These are phyloP conservation scores for Candida coleopterorum DNA, from an alignment of 805 yeast species.

Conservation along the genomic window DNA sequence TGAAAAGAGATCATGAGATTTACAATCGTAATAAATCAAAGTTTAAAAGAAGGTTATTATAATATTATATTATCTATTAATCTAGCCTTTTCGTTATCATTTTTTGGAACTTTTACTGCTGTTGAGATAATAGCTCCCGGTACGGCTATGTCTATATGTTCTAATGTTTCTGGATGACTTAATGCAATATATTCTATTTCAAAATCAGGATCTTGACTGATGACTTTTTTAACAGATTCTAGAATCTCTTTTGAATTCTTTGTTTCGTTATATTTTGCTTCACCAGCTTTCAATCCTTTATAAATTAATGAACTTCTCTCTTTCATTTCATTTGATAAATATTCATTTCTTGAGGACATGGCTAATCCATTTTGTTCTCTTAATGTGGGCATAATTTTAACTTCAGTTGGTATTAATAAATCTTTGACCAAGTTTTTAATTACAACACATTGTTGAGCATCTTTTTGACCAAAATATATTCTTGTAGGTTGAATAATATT, in stretches of 20 bases:
- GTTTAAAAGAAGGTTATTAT: no score
- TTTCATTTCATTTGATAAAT: slow-evolving; percentile 50
- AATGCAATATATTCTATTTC: slow-evolving; percentile 71
- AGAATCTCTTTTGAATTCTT: slow-evolving; percentile 17
- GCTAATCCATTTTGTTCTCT: slow-evolving; percentile 79
- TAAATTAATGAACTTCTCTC: slow-evolving; percentile 52
- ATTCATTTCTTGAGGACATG: slow-evolving; percentile 82
- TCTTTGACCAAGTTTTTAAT: slow-evolving; percentile 74
- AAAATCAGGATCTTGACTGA: slow-evolving; percentile 20
- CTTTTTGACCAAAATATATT: slow-evolving; percentile 95
- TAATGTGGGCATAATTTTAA: slow-evolving; percentile 66
- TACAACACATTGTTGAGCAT: slow-evolving; percentile 88
- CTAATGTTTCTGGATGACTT: slow-evolving; percentile 60
- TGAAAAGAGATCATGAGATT: no score
- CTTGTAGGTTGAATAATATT: slow-evolving; percentile 70
- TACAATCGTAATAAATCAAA: no score
- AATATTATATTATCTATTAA: slow-evolving; percentile 76
- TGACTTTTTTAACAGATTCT: slow-evolving; percentile 15
- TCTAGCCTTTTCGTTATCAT: slow-evolving; percentile 44
- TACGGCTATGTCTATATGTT: slow-evolving; percentile 43
- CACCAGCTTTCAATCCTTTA: slow-evolving; percentile 50
- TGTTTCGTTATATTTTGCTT: slow-evolving; percentile 23
- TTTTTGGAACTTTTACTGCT: slow-evolving; percentile 76
- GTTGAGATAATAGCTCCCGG: slow-evolving; percentile 67
- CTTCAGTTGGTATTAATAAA: slow-evolving; percentile 59